These are phyloP conservation scores for Nicotiana undulata DNA, from an alignment of 257 asterid genomes.

Conservation along the genomic window DNA sequence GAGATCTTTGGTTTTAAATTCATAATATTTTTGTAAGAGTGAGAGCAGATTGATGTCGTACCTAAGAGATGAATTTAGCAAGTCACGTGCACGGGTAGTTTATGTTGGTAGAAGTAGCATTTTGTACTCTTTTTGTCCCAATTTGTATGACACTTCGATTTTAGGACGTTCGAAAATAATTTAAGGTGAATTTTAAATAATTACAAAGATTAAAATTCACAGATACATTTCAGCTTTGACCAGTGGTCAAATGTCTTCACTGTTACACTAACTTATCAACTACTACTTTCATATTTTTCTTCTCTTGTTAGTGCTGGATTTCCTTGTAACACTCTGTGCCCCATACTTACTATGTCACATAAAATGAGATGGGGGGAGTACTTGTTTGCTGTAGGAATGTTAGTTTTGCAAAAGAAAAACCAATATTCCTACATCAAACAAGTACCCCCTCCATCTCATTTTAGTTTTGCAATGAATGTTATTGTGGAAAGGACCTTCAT, in stretches of 20 bases:
- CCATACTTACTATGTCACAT: not conserved
- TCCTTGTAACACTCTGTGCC: not conserved
- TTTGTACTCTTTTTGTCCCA: not conserved
- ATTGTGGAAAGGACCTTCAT: not conserved
- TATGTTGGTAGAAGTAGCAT: not conserved
- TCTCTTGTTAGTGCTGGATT: not conserved
- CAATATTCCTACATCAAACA: not conserved
- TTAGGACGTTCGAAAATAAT: not conserved
- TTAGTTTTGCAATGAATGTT: not conserved
- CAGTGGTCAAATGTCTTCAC: not conserved
- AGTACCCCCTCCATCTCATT: not conserved
- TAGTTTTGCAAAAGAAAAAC: not conserved
- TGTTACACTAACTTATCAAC: not conserved
- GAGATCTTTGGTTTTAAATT: not conserved
- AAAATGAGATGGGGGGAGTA: not conserved
- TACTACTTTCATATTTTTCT: not conserved
- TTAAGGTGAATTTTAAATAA: not conserved
- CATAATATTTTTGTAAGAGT: not conserved
- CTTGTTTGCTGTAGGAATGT: not conserved
- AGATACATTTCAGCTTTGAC: not conserved
- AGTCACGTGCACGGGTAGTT: not conserved
- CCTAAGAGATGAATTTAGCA: not conserved
- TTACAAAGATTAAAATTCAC: not conserved
- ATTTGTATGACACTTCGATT: not conserved
- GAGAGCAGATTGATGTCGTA: not conserved